These are phyloP conservation scores for Neurospora sp. DNA, from an alignment of 495 filamentous ascomycete genomes.

Conservation along the genomic window DNA sequence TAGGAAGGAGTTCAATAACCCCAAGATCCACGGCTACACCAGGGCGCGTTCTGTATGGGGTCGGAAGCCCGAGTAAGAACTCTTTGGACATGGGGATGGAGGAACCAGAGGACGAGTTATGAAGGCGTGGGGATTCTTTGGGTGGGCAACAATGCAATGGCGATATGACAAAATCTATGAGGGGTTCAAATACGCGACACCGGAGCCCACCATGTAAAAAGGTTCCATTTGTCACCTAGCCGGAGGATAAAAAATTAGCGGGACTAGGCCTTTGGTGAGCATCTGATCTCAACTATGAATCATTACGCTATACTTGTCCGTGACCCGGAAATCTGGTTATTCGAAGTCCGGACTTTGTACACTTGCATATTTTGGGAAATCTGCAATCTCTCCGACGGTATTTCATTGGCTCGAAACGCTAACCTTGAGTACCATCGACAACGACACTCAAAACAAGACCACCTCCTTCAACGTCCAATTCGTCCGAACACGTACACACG, in stretches of 20 bases:
- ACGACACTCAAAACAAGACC: no score
- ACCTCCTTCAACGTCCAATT: no score
- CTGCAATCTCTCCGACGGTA: no score
- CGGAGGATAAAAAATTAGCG: neutral
- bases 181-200: neutral
- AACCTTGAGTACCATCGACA: no score
- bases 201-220: neutral
- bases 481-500: no score
- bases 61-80: conserved; percentile 18
- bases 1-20: conserved; percentile 21
- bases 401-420: no score
- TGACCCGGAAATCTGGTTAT: neutral
- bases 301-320: neutral
- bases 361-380: no score
- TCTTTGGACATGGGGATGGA: neutral
- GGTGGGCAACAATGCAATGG: neutral
- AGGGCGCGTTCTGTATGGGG: conserved; percentile 22
- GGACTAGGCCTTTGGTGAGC: neutral
- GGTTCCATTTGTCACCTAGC: neutral
- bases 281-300: neutral
- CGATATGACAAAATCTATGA: neutral
- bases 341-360: neutral
- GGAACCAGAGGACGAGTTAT: neutral
- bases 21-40: conserved; percentile 19
- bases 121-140: neutral